phyloP scores from a whole-genome alignment of 176 grass and related monocot species.

The Metroxylon sagu region DNA sequence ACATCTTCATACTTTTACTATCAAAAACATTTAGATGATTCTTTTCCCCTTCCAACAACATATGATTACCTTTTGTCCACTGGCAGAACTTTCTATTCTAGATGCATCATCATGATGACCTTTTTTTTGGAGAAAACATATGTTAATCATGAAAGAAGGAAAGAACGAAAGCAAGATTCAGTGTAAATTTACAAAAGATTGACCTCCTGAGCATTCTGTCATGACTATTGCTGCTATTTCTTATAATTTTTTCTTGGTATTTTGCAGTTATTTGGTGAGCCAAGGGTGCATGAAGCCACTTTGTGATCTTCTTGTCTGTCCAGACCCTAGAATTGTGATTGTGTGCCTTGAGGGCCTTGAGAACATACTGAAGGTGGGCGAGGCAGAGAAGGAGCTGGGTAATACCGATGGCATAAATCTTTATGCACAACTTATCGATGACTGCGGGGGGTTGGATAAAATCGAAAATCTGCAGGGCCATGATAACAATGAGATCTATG shows the following conservation, averaged over 20 bases:
- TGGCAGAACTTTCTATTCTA: no score
- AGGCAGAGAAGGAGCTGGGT: neutral
- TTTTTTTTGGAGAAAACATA: no score
- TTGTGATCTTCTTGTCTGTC: constrained; percentile 21
- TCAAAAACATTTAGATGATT: no score
- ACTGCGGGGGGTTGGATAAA: neutral
- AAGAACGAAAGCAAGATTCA: no score
- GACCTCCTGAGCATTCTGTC: no score
- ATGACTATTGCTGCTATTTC: no score
- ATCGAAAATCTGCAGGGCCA: constrained; percentile 3
- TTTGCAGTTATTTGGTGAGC: constrained; percentile 13
- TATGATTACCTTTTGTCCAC: no score
- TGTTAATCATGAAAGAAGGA: no score
- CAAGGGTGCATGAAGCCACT: constrained; percentile 23
- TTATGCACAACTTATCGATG: neutral
- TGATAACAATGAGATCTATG: neutral
- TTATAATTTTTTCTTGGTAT: constrained; percentile 16
- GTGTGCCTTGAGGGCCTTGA: constrained; percentile 9
- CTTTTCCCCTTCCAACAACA: no score
- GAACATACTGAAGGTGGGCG: constrained; percentile 22
- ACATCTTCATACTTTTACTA: no score
- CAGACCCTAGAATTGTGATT: constrained; percentile 16
- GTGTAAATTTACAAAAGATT: no score
- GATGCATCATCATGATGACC: no score
- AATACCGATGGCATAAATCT: neutral